A percentile compares a stretch with the other conserved stretches of the same genome.
Evolutionary conservation across 805 yeast species (phyloP).

Genomic region (Alloascoidea africana): DNA sequence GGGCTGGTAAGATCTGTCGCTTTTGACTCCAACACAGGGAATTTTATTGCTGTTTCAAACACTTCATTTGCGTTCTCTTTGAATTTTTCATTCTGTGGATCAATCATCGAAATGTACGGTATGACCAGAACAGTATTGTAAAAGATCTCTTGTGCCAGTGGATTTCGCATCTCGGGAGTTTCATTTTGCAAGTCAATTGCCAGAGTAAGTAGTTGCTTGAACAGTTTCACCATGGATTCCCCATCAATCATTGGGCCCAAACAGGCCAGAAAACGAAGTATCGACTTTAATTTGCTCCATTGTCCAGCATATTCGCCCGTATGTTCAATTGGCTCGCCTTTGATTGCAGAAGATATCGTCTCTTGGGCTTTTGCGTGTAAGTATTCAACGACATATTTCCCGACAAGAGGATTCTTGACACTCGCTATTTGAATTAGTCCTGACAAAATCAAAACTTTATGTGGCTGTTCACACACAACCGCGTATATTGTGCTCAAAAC

Average conservation of each 20-base stretch:
- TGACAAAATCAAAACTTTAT: conserved; percentile 62
- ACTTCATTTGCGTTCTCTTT: conserved; percentile 25
- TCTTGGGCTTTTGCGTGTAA: conserved; percentile 50
- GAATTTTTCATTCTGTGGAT: conserved; percentile 18
- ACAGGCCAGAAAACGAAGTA: conserved; percentile 54
- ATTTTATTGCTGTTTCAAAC: conserved; percentile 20
- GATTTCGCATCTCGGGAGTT: conserved; percentile 25
- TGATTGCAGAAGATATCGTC: conserved; percentile 24
- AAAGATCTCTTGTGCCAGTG: conserved; percentile 54
- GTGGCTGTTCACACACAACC: conserved; percentile 77
- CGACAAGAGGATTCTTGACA: conserved; percentile 46
- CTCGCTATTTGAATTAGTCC: conserved; percentile 53
- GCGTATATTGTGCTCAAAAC: conserved; percentile 53
- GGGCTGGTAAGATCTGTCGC: conserved; percentile 14
- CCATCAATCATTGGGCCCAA: conserved; percentile 46
- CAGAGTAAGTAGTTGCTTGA: conserved; percentile 34
- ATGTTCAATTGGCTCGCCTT: not conserved
- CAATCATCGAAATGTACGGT: conserved; percentile 37
- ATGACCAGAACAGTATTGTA: conserved; percentile 44
- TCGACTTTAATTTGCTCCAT: conserved; percentile 58
- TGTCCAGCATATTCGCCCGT: conserved; percentile 10
- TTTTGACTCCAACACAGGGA: conserved; percentile 14
- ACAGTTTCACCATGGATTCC: conserved; percentile 30
- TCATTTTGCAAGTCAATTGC: conserved; percentile 40
- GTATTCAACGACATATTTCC: conserved; percentile 53